Conservation (phyloP, 2,329 filamentous ascomycete species). For the Sporothrix luriei region DNA sequence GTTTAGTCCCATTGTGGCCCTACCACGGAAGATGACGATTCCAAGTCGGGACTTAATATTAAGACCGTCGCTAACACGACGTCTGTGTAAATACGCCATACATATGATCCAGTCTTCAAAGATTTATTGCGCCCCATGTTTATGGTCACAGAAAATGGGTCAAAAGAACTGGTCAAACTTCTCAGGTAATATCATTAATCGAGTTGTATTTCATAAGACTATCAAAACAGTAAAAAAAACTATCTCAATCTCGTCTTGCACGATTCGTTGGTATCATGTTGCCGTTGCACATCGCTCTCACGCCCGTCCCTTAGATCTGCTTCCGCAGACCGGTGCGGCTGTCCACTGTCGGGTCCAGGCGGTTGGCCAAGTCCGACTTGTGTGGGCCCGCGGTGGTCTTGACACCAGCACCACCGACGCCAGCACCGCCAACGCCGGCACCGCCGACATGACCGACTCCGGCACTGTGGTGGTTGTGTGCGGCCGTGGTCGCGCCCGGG, state of each 20-base stretch:
- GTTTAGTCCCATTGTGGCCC: too few species aligned
- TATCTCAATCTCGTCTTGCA: conserved; percentile 17
- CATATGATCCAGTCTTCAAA: too few species aligned
- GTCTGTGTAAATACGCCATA: too few species aligned
- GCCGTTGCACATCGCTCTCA: too few species aligned
- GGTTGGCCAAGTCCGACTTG: conserved; percentile 47
- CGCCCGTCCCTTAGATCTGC: conserved; percentile 42
- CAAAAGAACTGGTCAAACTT: too few species aligned
- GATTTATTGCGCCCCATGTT: too few species aligned
- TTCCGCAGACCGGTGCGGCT: conserved; percentile 39
- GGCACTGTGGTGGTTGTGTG: conserved; percentile 35
- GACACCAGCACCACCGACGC: conserved; percentile 37
- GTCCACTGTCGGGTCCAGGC: conserved; percentile 55
- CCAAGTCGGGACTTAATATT: too few species aligned
- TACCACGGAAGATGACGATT: too few species aligned
- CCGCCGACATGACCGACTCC: neutral
- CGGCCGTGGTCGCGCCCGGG: conserved; percentile 8
- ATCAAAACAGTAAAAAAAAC: neutral
- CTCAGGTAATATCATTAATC: neutral
- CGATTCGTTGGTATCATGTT: conserved; percentile 8
- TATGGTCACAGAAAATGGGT: too few species aligned
- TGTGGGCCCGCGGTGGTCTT: conserved; percentile 48
- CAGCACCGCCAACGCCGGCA: conserved; percentile 29
- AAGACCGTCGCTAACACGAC: too few species aligned
- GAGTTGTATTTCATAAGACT: conserved; percentile 10